A percentile compares a stretch with the other conserved stretches of the same genome.
Conservation (phyloP, 2,329 filamentous ascomycete genomes). For the Capronia epimyces region DNA sequence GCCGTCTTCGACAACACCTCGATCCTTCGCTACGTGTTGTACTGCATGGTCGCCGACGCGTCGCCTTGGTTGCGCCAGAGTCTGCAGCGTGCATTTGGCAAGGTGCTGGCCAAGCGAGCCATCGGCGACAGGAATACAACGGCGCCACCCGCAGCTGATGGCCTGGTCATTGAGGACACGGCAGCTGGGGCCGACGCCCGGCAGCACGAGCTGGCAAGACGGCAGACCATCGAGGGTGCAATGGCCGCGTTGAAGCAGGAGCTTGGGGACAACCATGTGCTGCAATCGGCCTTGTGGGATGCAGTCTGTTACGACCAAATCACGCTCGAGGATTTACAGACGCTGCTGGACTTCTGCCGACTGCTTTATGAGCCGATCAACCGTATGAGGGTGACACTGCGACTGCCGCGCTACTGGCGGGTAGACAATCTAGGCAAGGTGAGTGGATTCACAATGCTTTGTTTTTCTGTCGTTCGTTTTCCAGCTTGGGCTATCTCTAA, state of each 20-base stretch:
- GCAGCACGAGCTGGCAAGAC: slow-evolving; percentile 51
- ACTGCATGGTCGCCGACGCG: slow-evolving; percentile 51
- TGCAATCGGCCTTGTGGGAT: slow-evolving; percentile 53
- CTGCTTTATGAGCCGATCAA: slow-evolving; percentile 52
- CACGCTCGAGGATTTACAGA: slow-evolving; percentile 50
- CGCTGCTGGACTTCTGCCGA: slow-evolving; percentile 54
- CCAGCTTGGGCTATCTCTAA: slow-evolving; percentile 12
- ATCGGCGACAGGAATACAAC: slow-evolving; percentile 51
- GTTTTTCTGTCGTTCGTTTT: not conserved
- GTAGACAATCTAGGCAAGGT: slow-evolving; percentile 50
- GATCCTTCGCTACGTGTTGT: slow-evolving; percentile 53
- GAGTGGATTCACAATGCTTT: slow-evolving; percentile 15
- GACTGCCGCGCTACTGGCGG: slow-evolving; percentile 54
- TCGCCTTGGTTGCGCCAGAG: slow-evolving; percentile 54
- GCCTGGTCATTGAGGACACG: slow-evolving; percentile 56
- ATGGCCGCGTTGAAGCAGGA: slow-evolving; percentile 52
- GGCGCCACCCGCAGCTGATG: slow-evolving; percentile 34
- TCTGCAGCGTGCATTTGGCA: slow-evolving; percentile 50
- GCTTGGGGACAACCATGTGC: slow-evolving; percentile 43
- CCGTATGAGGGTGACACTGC: slow-evolving; percentile 46
- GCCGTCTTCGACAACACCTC: slow-evolving; percentile 49
- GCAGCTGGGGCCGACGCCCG: slow-evolving; percentile 43
- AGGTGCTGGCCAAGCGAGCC: slow-evolving; percentile 54
- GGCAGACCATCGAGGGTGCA: slow-evolving; percentile 54
- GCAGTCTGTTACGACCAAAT: slow-evolving; percentile 50